phyloP scores from a whole-genome alignment of 106 monocot species.

The Dendrobium officinale region DNA sequence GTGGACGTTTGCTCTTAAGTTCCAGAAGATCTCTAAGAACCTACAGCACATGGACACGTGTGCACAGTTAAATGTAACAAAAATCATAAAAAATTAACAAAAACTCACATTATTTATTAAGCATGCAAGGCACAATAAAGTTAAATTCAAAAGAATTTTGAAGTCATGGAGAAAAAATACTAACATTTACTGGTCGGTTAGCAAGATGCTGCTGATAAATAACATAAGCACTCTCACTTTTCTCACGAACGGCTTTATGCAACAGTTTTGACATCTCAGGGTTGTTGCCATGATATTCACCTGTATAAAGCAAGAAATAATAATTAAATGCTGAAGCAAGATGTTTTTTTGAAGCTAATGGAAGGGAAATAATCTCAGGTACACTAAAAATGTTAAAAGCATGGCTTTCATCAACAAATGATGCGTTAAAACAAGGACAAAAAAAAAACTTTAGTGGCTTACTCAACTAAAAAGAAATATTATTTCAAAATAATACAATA shows the following conservation, averaged over 20 bases:
- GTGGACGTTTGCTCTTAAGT: constrained; percentile 68
- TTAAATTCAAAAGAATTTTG: too few relatives aligned
- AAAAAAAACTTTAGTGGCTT: background rate
- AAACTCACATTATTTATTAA: background rate
- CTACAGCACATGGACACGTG: constrained; percentile 18
- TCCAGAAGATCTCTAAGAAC: constrained; percentile 96
- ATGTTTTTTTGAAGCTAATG: background rate
- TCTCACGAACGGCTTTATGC: constrained; percentile 96
- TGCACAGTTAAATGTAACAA: background rate
- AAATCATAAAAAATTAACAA: background rate
- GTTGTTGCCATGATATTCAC: constrained; percentile 98
- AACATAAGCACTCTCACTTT: constrained; percentile 82
- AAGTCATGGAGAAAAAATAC: background rate
- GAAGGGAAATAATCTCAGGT: too few relatives aligned
- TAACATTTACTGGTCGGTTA: constrained; percentile 89
- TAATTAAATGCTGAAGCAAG: background rate
- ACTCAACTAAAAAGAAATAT: background rate
- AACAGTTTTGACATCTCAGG: constrained; percentile 98
- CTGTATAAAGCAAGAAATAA: constrained; percentile 23
- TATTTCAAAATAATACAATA: background rate
- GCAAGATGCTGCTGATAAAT: constrained; percentile 94
- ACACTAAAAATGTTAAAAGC: too few relatives aligned
- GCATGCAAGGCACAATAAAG: too few relatives aligned
- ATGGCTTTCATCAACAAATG: too few relatives aligned
- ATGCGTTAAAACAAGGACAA: background rate